These are phyloP conservation scores for Nicotiana obtusifolia DNA, from an alignment of 257 asterid genomes.

Conservation along the genomic window DNA sequence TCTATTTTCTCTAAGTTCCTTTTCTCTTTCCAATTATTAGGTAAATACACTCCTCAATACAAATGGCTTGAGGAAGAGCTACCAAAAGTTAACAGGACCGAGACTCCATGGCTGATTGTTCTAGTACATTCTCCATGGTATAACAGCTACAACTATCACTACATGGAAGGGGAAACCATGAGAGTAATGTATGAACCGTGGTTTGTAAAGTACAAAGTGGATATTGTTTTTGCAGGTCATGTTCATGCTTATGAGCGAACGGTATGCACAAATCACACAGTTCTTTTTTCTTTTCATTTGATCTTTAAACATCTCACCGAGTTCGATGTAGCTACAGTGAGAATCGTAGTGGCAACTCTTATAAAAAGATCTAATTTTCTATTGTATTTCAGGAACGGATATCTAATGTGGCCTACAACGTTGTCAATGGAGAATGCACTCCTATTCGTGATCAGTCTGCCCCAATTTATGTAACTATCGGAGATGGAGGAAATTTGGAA, in stretches of 20 bases:
- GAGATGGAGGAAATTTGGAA: conserved; percentile 68
- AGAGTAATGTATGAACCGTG: conserved; percentile 75
- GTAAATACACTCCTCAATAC: conserved; percentile 81
- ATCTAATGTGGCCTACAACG: conserved; percentile 55
- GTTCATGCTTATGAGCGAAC: conserved; percentile 94
- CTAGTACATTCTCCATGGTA: conserved; percentile 90
- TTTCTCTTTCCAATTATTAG: conserved; percentile 21
- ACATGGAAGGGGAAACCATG: conserved; percentile 96
- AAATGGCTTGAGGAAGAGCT: conserved; percentile 68
- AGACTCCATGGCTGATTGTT: conserved; percentile 90
- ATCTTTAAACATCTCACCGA: not conserved
- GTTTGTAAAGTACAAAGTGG: conserved; percentile 79
- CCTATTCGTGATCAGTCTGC: conserved; percentile 48
- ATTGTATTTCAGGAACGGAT: conserved; percentile 41
- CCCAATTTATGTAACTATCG: conserved; percentile 58
- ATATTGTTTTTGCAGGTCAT: conserved; percentile 84
- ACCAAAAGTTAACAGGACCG: conserved; percentile 65
- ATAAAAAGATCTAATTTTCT: not conserved
- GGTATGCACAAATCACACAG: conserved; percentile 27
- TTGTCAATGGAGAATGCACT: conserved; percentile 48
- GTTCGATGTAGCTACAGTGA: not conserved
- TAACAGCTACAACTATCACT: conserved; percentile 81
- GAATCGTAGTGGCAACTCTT: not conserved
- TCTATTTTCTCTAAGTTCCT: not conserved
- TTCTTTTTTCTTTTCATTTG: not conserved